Percentiles rank a stretch among this genome's conserved stretches.
These are phyloP conservation scores for Nakazawaea wickerhamii DNA, from an alignment of 805 yeast species.

Conservation along the genomic window DNA sequence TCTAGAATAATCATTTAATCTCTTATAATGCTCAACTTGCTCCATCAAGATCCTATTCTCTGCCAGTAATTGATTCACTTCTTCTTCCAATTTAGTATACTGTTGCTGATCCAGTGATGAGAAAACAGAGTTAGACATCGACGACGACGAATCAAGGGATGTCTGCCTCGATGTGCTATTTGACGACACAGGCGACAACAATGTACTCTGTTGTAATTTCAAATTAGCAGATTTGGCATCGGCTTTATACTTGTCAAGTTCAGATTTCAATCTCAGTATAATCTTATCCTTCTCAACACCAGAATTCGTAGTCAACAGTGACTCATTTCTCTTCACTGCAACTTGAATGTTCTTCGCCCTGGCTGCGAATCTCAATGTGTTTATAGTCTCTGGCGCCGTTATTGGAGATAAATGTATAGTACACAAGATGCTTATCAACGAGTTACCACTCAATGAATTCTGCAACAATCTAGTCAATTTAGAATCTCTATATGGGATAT, in stretches of 20 bases:
- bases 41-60: constrained; percentile 64
- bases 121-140: not conserved
- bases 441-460: constrained; percentile 85
- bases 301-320: constrained; percentile 20
- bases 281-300: constrained; percentile 41
- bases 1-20: constrained; percentile 46
- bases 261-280: constrained; percentile 50
- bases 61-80: constrained; percentile 39
- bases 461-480: constrained; percentile 86
- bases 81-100: constrained; percentile 21
- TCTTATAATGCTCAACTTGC: constrained; percentile 61
- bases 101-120: not conserved
- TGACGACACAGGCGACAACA: constrained; percentile 1
- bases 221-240: constrained; percentile 34
- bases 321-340: constrained; percentile 52
- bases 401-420: constrained; percentile 68
- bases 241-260: constrained; percentile 54
- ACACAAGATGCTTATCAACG: constrained; percentile 80
- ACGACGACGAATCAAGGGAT: constrained; percentile 3
- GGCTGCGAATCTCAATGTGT: constrained; percentile 88
- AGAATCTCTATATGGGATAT: constrained; percentile 90
- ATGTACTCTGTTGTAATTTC: constrained; percentile 1
- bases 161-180: constrained; percentile 2
- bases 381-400: constrained; percentile 71
- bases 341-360: constrained; percentile 83